Evolutionary conservation across 1,284 basidiomycete genomes (phyloP).

Genomic region (Trichosporon asahii): DNA sequence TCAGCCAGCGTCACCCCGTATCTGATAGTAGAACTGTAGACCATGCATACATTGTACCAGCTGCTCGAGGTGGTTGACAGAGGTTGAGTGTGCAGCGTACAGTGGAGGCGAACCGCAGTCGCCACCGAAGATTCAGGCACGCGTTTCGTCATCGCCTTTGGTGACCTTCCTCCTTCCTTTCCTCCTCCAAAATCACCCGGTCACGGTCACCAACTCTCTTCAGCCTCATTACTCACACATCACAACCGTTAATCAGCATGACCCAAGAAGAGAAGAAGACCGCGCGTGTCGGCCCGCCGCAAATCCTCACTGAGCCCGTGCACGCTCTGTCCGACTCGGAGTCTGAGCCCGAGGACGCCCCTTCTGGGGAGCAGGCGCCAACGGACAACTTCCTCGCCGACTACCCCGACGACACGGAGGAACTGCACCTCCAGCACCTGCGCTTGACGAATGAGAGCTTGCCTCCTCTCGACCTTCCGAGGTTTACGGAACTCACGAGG

Average conservation of each 20-base stretch:
- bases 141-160: background rate
- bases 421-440: slow-evolving; percentile 84
- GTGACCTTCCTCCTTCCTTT: no score
- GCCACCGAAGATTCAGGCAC: no score
- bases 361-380: slow-evolving; percentile 20
- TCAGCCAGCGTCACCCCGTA: background rate
- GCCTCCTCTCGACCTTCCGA: slow-evolving; percentile 58
- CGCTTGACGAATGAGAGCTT: slow-evolving; percentile 64
- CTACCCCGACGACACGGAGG: slow-evolving; percentile 67
- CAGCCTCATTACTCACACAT: no score
- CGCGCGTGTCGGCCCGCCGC: background rate
- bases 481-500: slow-evolving; percentile 69
- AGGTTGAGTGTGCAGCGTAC: background rate
- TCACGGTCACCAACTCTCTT: no score
- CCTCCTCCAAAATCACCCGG: no score
- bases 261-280: background rate
- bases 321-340: slow-evolving; percentile 29
- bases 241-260: no score
- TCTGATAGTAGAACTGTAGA: background rate
- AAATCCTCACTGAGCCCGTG: slow-evolving; percentile 23
- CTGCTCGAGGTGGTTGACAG: background rate
- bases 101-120: no score
- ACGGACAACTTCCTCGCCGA: slow-evolving; percentile 55
- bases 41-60: background rate
- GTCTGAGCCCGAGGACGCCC: slow-evolving; percentile 30